Evolutionary conservation across 2,329 filamentous ascomycete species (phyloP).

Genomic region (Rachicladosporium sp.): DNA sequence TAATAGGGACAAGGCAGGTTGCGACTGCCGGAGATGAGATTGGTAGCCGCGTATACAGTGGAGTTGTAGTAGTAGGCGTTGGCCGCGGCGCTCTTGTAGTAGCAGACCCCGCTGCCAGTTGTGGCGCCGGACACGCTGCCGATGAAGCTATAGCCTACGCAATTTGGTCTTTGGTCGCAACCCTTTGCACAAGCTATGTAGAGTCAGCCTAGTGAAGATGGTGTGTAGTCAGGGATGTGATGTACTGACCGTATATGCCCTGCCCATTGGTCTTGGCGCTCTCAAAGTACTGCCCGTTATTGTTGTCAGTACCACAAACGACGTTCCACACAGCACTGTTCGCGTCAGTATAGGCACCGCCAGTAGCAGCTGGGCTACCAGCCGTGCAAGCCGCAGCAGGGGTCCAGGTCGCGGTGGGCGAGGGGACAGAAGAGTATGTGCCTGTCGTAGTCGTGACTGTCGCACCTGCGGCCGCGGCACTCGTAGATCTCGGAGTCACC

Average conservation of each 20-base stretch:
- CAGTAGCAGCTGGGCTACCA: background rate
- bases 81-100: background rate
- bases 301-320: background rate
- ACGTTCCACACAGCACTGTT: background rate
- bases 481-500: background rate
- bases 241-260: background rate
- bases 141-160: background rate
- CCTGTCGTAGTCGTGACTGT: background rate
- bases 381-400: background rate
- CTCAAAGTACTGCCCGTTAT: background rate
- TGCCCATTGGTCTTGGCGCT: background rate
- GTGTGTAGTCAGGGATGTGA: background rate
- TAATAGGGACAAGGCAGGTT: background rate
- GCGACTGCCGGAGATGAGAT: background rate
- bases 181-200: constrained; percentile 5
- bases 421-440: background rate
- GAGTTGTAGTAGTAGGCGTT: constrained; percentile 2
- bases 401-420: background rate
- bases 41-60: constrained; percentile 3
- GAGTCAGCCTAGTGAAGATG: background rate
- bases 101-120: background rate
- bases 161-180: constrained; percentile 1
- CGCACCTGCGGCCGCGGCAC: background rate
- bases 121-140: background rate
- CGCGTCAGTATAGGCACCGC: background rate